Percentiles rank a stretch among this genome's conserved stretches.
Evolutionary conservation across 169 alveolate species (phyloP).

Genomic region (Toxoplasma gondii): DNA sequence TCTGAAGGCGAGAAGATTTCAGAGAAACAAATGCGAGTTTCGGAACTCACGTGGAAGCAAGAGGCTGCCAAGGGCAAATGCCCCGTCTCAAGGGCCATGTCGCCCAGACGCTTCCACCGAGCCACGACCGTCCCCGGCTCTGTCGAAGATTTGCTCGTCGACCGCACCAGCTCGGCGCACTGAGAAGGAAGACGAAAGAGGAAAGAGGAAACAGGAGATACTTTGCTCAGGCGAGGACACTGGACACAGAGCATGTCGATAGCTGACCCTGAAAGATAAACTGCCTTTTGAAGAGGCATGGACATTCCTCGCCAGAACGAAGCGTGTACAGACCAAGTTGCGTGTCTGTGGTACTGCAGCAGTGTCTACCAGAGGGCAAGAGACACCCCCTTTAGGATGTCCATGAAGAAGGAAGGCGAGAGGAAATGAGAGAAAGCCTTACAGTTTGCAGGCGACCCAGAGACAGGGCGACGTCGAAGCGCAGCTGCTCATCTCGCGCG

Average conservation of each 20-base stretch:
- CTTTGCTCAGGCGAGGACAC: too few species aligned
- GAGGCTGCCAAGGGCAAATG: not conserved
- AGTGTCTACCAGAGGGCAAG: too few species aligned
- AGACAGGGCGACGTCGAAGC: slow-evolving; percentile 39
- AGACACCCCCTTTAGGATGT: too few species aligned
- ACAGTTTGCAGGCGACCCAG: slow-evolving; percentile 3
- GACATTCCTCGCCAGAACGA: too few species aligned
- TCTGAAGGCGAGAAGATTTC: too few species aligned
- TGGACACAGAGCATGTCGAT: too few species aligned
- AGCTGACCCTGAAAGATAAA: too few species aligned
- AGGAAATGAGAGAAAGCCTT: not conserved
- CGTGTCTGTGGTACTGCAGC: too few species aligned
- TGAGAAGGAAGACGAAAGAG: not conserved
- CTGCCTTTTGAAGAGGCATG: too few species aligned
- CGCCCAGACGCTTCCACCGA: slow-evolving; percentile 38
- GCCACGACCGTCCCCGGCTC: not conserved
- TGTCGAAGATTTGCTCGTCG: not conserved
- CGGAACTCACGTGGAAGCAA: not conserved
- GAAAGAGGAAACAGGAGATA: not conserved
- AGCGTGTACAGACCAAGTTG: too few species aligned
- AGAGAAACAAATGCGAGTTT: too few species aligned
- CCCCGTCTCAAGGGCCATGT: slow-evolving; percentile 30
- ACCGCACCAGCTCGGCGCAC: slow-evolving; percentile 29
- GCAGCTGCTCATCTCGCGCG: slow-evolving; percentile 49
- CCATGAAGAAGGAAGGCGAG: too few species aligned